Conservation (phyloP, 1,139 yeast genomes). For the Saccharomycopsis hybrid region DNA sequence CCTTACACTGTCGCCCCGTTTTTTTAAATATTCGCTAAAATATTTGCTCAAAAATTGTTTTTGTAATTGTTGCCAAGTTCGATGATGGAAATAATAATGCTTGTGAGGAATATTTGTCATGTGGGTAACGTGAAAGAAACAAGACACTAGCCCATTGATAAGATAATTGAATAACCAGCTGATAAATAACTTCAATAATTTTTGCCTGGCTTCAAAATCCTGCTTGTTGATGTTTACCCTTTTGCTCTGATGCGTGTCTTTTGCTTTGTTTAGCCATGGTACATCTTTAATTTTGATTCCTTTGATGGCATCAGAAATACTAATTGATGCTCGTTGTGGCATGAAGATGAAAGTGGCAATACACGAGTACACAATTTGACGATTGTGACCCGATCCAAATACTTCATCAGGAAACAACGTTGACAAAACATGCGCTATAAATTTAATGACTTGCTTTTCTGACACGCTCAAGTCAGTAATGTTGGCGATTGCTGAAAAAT, state of each 20-base stretch:
- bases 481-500: neutral
- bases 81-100: constrained; percentile 50
- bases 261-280: constrained; percentile 40
- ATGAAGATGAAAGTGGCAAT: constrained; percentile 37
- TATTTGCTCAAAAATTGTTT: constrained; percentile 38
- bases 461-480: neutral
- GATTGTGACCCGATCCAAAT: constrained; percentile 53
- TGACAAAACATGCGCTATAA: constrained; percentile 37
- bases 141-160: constrained; percentile 41
- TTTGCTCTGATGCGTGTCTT: constrained; percentile 26
- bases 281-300: constrained; percentile 37
- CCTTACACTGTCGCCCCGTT: constrained; percentile 17
- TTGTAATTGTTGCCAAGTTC: constrained; percentile 48
- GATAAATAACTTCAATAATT: constrained; percentile 38
- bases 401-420: constrained; percentile 45
- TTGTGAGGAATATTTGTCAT: constrained; percentile 34
- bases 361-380: constrained; percentile 33
- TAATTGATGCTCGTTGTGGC: constrained; percentile 31
- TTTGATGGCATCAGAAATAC: constrained; percentile 27
- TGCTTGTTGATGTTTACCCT: constrained; percentile 27
- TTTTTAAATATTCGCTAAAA: constrained; percentile 30
- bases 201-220: constrained; percentile 32
- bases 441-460: constrained; percentile 32
- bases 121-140: constrained; percentile 67
- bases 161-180: constrained; percentile 52